Evolutionary conservation across 2,329 filamentous ascomycete genomes (phyloP), one percentile per base, ranked within the genome.

Genomic region (Cercospora citrullina): DNA sequence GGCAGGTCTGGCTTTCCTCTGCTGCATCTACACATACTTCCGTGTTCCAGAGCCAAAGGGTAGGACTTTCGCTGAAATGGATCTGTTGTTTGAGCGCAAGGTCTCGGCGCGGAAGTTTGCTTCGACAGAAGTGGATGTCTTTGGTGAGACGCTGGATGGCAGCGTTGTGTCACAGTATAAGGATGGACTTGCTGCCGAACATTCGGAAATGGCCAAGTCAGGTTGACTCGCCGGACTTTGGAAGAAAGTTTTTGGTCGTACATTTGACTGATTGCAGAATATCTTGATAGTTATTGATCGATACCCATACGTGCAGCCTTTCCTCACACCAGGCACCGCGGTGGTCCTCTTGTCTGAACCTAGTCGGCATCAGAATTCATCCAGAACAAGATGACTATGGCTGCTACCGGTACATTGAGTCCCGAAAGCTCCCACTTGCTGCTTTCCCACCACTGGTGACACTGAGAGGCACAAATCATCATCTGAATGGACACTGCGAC

Each of bases 1-100:
- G 91, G 89, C 88, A 14, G 91, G 89, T 0, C 89, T 92, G 66
- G 94, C 91, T 80, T 92, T 93, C 81, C 80, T 89, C 65, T 95
- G 91, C 81, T 88, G 94, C 75, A 81, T 95, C 16, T 96, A 94
- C 81, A 90, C 90, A 0, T 94, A 88, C 77, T 94, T 93, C 62
- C 86, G 91, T 12, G 83, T 94, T 0, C 93, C 93, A 0, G 93
- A 97, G 77, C 92, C 93, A 0, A 83, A 83, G 3, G 93, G 91
- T 9, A 88, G 93, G 51, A 91, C 91, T 0, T 97, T 94, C 76
- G 93, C 92, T 6, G 93, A 97, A 80, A 82, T 97, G 65, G 93
- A 97, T 78, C 75, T 96, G 60, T 83, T 97, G 60, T 97, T 97
- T 75, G 91, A 96, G 81, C 85, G 87, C 69, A 83, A 86, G 1